Evolutionary conservation across 2,329 filamentous ascomycete species (phyloP).

Genomic region (Fonsecaea monophora): DNA sequence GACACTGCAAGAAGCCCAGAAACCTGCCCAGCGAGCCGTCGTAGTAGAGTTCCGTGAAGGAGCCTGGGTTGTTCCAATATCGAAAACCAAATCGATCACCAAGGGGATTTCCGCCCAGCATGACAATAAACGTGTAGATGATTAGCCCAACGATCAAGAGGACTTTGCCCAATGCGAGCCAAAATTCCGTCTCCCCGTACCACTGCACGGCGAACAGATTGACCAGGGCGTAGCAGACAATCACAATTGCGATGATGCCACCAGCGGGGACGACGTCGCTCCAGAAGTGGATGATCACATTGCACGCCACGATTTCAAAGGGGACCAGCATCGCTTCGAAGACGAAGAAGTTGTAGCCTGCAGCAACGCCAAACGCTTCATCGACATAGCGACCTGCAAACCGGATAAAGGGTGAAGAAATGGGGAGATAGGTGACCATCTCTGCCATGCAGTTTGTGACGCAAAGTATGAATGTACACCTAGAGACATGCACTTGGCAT

Average conservation of each 20-base stretch:
- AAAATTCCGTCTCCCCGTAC: constrained; percentile 81
- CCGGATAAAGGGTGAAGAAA: constrained; percentile 56
- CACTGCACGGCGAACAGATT: constrained; percentile 76
- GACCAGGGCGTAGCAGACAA: constrained; percentile 58
- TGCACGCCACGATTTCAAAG: constrained; percentile 60
- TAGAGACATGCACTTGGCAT: constrained; percentile 34
- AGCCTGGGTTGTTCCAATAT: constrained; percentile 69
- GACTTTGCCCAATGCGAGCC: constrained; percentile 73
- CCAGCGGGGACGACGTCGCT: constrained; percentile 54
- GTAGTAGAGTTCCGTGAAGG: constrained; percentile 71
- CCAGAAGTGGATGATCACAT: constrained; percentile 60
- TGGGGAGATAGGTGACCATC: constrained; percentile 59
- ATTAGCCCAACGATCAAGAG: constrained; percentile 74
- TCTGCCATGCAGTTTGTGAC: constrained; percentile 58
- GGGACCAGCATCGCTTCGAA: constrained; percentile 60
- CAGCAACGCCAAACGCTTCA: constrained; percentile 55
- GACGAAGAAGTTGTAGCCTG: constrained; percentile 60
- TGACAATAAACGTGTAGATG: constrained; percentile 79
- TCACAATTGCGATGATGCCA: constrained; percentile 55
- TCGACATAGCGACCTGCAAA: constrained; percentile 58
- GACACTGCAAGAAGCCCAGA: constrained; percentile 76
- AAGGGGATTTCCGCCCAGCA: constrained; percentile 80
- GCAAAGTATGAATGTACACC: constrained; percentile 54
- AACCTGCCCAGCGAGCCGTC: constrained; percentile 72
- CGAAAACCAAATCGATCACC: constrained; percentile 76